These are phyloP conservation scores for Colletotrichum sp. DNA, from an alignment of 2,329 filamentous ascomycete genomes.

Conservation along the genomic window DNA sequence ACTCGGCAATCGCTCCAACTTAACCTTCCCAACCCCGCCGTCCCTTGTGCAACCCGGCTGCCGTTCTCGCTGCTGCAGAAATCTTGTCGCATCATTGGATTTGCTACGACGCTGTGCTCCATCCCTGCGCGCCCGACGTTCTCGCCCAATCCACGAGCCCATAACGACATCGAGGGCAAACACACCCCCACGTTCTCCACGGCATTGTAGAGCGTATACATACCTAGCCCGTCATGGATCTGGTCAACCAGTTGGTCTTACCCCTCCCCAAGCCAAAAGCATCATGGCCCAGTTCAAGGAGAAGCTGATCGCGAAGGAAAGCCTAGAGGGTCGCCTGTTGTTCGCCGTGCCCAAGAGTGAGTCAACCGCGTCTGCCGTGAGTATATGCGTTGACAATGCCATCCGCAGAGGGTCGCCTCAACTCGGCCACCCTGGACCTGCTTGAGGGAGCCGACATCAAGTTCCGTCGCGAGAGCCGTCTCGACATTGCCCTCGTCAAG, in stretches of 20 bases:
- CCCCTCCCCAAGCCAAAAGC: not conserved
- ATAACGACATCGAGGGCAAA: not conserved
- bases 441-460: conserved; percentile 95
- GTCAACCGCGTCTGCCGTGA: conserved; percentile 39
- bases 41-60: not conserved
- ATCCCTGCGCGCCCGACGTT: conserved; percentile 12
- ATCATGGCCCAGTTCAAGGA: conserved; percentile 16
- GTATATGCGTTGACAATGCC: conserved; percentile 24
- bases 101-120: conserved; percentile 13
- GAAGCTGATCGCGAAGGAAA: conserved; percentile 38
- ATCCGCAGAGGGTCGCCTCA: conserved; percentile 83
- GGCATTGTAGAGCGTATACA: not conserved
- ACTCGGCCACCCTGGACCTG: conserved; percentile 86
- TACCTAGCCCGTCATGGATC: conserved; percentile 47
- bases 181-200: not conserved
- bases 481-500: conserved; percentile 97
- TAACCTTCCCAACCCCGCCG: not conserved
- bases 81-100: conserved; percentile 16
- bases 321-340: conserved; percentile 89
- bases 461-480: conserved; percentile 91
- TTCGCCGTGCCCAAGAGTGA: conserved; percentile 98
- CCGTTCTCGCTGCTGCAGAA: not conserved
- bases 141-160: not conserved
- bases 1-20: not conserved
- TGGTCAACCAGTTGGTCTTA: conserved; percentile 56